Conservation (phyloP, 108 stramenopile species). For the Discostella stelligeroides region DNA sequence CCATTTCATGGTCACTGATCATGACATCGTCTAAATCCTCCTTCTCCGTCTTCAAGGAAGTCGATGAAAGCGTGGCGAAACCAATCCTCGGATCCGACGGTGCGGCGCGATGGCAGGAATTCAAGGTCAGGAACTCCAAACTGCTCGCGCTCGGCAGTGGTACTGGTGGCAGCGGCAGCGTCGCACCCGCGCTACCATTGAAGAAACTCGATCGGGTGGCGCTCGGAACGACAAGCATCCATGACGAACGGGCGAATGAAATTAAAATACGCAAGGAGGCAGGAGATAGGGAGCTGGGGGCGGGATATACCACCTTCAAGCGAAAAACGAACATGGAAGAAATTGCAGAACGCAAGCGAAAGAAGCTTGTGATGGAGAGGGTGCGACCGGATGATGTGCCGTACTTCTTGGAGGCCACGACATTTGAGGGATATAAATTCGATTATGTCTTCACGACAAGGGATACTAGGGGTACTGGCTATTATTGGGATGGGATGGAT, state of each 20-base stretch:
- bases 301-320: conserved; percentile 74
- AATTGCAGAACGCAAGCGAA: conserved; percentile 50
- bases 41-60: conserved; percentile 73
- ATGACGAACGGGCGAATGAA: conserved; percentile 75
- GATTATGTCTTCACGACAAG: conserved; percentile 87
- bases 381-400: conserved; percentile 66
- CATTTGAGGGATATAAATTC: conserved; percentile 76
- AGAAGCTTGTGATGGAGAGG: conserved; percentile 55
- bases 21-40: conserved; percentile 31
- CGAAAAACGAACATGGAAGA: conserved; percentile 58
- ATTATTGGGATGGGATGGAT: conserved; percentile 91
- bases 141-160: conserved; percentile 12
- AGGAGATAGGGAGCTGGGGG: conserved; percentile 56
- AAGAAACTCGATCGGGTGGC: conserved; percentile 71
- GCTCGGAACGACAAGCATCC: conserved; percentile 63
- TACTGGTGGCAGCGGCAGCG: conserved; percentile 4
- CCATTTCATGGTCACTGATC: too few relatives aligned
- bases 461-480: conserved; percentile 70
- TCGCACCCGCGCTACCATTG: conserved; percentile 73
- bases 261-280: conserved; percentile 57
- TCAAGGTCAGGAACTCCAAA: conserved; percentile 39
- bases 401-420: conserved; percentile 64
- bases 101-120: conserved; percentile 77
- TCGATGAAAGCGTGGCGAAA: conserved; percentile 80
- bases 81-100: conserved; percentile 83